Evolutionary conservation across 441 rosid species (phyloP), one percentile per base, ranked within the genome.

Genomic region (Euphorbia schlechtendalii): DNA sequence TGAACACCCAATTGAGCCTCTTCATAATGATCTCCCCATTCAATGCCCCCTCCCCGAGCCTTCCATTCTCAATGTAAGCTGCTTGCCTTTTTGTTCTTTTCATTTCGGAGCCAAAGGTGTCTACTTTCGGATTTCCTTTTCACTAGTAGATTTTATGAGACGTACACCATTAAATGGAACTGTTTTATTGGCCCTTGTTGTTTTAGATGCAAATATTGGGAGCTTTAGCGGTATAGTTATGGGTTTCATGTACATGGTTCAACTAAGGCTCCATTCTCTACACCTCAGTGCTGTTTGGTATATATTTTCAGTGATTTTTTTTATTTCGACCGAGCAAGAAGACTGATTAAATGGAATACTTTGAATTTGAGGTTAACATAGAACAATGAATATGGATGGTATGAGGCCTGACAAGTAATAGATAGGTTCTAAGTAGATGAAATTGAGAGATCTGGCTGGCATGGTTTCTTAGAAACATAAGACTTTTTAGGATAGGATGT

Each of bases 21-120:
- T 80, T 28, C 85, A 88, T 68, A 82, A 76, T 49, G 95, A 85
- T 73, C 80, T 51, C 69, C 95, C 97, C 1, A 85, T 93, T 68
- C 92, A 85, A 40, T 93, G 98, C 75, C 98, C 96, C 3, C 68
- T 81, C 13, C 93, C 97, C 1, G 98, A 93, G 73, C 98, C 92
- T 67, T 93, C 98, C 34, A 90, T 93, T 76, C 87, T 90, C 24
- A 88, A 90, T 77, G 96, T 90, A 80, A 75, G 90, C 74, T 0
- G 17, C 51, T 24, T 18, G 30, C 17, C 17, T 46, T 55, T 8
- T 24, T 52, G 3, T 7, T 25, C 22, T 22, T 2, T 10, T 48
- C 18, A 10, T 22, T 11, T 52, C 20, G 13, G 0, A 10, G 20
- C 5, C 14, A 52, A 21, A 21, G 56, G 56, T 52, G 11, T 10